These are phyloP conservation scores for Pyrenochaeta sp. DNA, from an alignment of 2,329 filamentous ascomycete genomes.

Conservation along the genomic window DNA sequence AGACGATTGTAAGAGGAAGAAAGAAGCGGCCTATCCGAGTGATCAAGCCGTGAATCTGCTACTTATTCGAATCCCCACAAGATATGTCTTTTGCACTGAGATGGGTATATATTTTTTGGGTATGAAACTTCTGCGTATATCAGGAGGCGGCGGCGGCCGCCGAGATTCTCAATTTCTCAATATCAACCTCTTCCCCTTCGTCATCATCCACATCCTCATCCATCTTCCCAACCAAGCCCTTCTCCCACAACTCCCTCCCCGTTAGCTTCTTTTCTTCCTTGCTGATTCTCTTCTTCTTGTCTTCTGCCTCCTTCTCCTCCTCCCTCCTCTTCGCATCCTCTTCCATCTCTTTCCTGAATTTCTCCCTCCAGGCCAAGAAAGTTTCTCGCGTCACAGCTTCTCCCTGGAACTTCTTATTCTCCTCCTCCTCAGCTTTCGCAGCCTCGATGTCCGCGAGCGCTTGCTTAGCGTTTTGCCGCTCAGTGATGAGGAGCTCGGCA, in stretches of 20 bases:
- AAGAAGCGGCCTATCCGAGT: slow-evolving; percentile 32
- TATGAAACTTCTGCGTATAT: neutral
- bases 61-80: neutral
- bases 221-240: slow-evolving; percentile 66
- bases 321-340: slow-evolving; percentile 69
- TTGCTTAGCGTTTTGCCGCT: slow-evolving; percentile 72
- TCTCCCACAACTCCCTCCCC: slow-evolving; percentile 62
- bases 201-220: slow-evolving; percentile 71
- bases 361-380: slow-evolving; percentile 83
- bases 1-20: slow-evolving; percentile 38
- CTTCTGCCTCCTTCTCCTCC: slow-evolving; percentile 76
- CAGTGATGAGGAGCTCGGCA: slow-evolving; percentile 83
- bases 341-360: slow-evolving; percentile 81
- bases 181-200: slow-evolving; percentile 62
- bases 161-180: slow-evolving; percentile 54
- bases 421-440: slow-evolving; percentile 80
- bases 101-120: slow-evolving; percentile 30
- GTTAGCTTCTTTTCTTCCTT: slow-evolving; percentile 84
- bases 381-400: slow-evolving; percentile 86
- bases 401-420: slow-evolving; percentile 97
- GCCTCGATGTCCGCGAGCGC: slow-evolving; percentile 62
- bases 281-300: slow-evolving; percentile 57
- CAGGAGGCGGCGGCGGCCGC: slow-evolving; percentile 42
- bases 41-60: slow-evolving; percentile 14
- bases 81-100: neutral